A percentile compares a stretch with the other conserved stretches of the same genome.
Evolutionary conservation across 2,329 filamentous ascomycete species (phyloP).

Genomic region (Mycogone perniciosa): DNA sequence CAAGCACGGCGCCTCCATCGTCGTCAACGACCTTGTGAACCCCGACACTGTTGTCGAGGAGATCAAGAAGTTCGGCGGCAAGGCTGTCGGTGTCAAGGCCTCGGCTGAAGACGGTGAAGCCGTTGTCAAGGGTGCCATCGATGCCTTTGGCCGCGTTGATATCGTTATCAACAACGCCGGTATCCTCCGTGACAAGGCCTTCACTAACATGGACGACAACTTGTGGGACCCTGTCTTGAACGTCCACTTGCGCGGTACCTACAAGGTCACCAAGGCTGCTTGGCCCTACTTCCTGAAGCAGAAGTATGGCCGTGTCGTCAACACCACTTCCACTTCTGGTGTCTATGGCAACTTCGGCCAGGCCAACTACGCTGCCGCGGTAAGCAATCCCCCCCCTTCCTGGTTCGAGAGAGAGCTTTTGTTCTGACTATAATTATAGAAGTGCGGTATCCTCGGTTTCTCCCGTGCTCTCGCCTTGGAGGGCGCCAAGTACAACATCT

Average conservation of each 20-base stretch:
- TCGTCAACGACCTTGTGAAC: slow-evolving; percentile 93
- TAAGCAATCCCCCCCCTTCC: slow-evolving; percentile 38
- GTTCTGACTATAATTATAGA: slow-evolving; percentile 38
- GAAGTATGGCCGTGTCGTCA: slow-evolving; percentile 94
- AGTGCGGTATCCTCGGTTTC: slow-evolving; percentile 90
- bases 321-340: slow-evolving; percentile 93
- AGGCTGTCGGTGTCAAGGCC: slow-evolving; percentile 88
- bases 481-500: slow-evolving; percentile 96
- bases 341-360: slow-evolving; percentile 99
- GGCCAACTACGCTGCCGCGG: slow-evolving; percentile 89
- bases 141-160: slow-evolving; percentile 87
- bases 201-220: slow-evolving; percentile 93
- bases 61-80: slow-evolving; percentile 82
- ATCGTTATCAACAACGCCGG: slow-evolving; percentile 97
- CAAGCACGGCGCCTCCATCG: slow-evolving; percentile 74
- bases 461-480: slow-evolving; percentile 88
- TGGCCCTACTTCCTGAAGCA: slow-evolving; percentile 98
- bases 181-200: slow-evolving; percentile 96
- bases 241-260: slow-evolving; percentile 89
- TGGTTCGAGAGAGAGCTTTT: too few relatives aligned
- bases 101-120: slow-evolving; percentile 87
- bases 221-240: slow-evolving; percentile 89
- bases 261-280: slow-evolving; percentile 93
- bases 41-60: slow-evolving; percentile 87
- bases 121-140: slow-evolving; percentile 88